Evolutionary conservation across 2,329 filamentous ascomycete species (phyloP).

Genomic region (Xylaria sp.): DNA sequence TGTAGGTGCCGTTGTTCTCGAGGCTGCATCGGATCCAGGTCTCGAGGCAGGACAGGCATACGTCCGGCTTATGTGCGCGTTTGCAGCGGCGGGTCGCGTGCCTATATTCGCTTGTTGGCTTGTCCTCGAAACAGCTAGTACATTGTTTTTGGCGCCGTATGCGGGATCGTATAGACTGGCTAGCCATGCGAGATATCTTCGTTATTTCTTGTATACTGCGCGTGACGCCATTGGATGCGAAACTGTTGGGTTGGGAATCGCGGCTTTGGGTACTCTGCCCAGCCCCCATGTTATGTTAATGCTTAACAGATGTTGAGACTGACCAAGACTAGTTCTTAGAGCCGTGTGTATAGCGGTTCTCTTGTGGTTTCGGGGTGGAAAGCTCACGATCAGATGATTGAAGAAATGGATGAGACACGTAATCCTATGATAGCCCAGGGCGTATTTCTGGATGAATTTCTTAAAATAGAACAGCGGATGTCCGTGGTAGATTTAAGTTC

Average conservation of each 20-base stretch:
- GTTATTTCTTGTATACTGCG: neutral
- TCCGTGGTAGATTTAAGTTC: neutral
- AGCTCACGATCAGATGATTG: neutral
- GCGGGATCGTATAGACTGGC: neutral
- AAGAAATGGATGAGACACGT: neutral
- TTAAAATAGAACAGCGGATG: neutral
- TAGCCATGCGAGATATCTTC: neutral
- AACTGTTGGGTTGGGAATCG: too few relatives aligned
- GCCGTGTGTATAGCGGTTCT: neutral
- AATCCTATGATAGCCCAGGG: neutral
- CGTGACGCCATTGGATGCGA: too few relatives aligned
- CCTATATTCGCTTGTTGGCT: neutral
- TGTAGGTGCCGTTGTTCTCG: neutral
- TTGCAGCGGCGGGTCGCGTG: neutral
- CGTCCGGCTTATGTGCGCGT: neutral
- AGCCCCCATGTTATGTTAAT: too few relatives aligned
- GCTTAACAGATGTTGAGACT: too few relatives aligned
- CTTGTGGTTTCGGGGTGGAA: neutral
- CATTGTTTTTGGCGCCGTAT: neutral
- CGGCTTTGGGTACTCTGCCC: too few relatives aligned
- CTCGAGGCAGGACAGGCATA: conserved; percentile 7
- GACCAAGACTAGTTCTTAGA: neutral
- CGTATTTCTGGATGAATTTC: neutral
- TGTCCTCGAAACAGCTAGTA: conserved; percentile 5
- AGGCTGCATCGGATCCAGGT: conserved; percentile 13